A percentile compares a stretch with the other conserved stretches of the same genome.
Conservation (phyloP, 2,329 filamentous ascomycete genomes). For the Aspergillus chevalieri region DNA sequence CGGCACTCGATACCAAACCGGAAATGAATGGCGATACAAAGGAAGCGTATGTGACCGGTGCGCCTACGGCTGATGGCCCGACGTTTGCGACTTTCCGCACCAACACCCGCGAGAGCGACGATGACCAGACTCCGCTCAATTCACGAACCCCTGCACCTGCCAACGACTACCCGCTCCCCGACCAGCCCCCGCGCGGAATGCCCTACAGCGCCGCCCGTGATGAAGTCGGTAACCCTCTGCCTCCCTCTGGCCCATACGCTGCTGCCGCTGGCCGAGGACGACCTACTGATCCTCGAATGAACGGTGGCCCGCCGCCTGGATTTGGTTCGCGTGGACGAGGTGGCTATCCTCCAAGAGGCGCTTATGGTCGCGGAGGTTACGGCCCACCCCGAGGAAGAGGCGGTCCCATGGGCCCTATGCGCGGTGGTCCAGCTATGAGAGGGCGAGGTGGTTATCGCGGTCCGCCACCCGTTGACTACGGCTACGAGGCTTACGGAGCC, state of each 20-base stretch:
- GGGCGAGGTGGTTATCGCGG: constrained; percentile 39
- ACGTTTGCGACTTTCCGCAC: constrained; percentile 43
- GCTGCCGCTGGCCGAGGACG: constrained; percentile 24
- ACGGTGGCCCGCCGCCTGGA: constrained; percentile 34
- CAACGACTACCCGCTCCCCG: constrained; percentile 21
- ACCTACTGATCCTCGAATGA: constrained; percentile 37
- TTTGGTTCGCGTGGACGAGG: constrained; percentile 54
- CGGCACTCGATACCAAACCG: constrained; percentile 14
- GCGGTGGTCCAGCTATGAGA: constrained; percentile 33
- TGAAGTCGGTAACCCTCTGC: constrained; percentile 36
- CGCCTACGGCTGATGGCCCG: constrained; percentile 46
- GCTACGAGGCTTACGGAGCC: constrained; percentile 30
- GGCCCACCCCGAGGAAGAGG: constrained; percentile 38
- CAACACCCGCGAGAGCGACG: constrained; percentile 28
- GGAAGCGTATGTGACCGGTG: constrained; percentile 52
- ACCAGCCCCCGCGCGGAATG: constrained; percentile 22
- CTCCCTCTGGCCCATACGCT: constrained; percentile 25
- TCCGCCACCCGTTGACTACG: constrained; percentile 48
- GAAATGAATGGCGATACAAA: constrained; percentile 48
- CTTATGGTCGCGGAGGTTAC: constrained; percentile 38
- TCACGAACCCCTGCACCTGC: constrained; percentile 24
- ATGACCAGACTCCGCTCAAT: constrained; percentile 38
- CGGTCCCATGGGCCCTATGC: constrained; percentile 30
- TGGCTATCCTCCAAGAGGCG: constrained; percentile 44
- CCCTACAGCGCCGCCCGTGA: constrained; percentile 31